Evolutionary conservation across 495 filamentous ascomycete species (phyloP), one percentile per base, ranked within the genome.

Genomic region (Halenospora varia): DNA sequence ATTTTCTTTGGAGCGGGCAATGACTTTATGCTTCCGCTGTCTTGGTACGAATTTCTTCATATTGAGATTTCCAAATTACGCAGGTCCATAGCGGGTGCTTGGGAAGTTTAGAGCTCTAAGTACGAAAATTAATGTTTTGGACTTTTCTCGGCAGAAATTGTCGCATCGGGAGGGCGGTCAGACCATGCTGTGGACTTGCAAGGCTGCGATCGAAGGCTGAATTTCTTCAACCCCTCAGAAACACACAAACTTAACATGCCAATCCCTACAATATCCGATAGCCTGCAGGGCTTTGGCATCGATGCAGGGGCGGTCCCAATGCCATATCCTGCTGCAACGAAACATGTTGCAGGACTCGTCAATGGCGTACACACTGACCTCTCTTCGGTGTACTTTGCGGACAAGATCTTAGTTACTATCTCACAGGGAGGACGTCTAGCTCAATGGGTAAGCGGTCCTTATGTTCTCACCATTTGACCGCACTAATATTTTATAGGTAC

Each of bases 381-480:
- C 46, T 84, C 81, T 49, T 77, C 74, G 6, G 72, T 89, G 35
- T 81, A 74, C 62, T 97, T 97, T 74, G 83, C 87, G 10, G 94
- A 98, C 77, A 96, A 90, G 70, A 95, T 98, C 68, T 75, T 98
- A 66, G 72, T 98, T 44, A 96, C 91, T 0, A 81, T 98, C 56
- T 88, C 88, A 2, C 93, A 96, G 70, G 80, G 82, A 56, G 94
- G 93, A 41, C 81, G 89, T 61, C 74, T 97, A 35, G 87, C 89
- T 9, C 94, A 97, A 75, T 98, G 94, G 94, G 92, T 96, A 49
- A 10, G 4, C 39, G 51, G 51, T 44, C 42, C 51, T 56, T 47
- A 25, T 49, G 45, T 17, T 47, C 44, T 9, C 10, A 23, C 6
- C 19, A 25, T n/a, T 49, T n/a, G 19, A 46, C 54, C 49, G 24